Evolutionary conservation across 1,139 yeast species (phyloP).

Genomic region (Debaryomycetaceae sp.): DNA sequence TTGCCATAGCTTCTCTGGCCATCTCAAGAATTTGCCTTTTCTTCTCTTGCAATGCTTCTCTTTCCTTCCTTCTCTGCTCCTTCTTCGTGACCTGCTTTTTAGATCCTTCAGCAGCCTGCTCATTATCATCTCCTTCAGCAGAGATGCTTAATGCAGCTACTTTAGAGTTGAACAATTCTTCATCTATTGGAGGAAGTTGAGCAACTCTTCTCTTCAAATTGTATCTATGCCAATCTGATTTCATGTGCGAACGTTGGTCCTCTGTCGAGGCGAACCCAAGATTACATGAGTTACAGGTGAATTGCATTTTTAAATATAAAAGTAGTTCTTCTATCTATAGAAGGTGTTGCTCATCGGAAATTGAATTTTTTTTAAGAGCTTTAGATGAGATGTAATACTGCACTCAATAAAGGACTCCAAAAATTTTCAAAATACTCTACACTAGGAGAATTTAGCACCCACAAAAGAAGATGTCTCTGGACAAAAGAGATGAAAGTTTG

Average conservation of each 20-base stretch:
- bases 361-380: not conserved
- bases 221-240: constrained; percentile 75
- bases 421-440: not conserved
- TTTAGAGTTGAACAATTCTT: constrained; percentile 44
- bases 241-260: constrained; percentile 48
- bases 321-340: not conserved
- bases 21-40: constrained; percentile 58
- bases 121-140: constrained; percentile 13
- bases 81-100: constrained; percentile 50
- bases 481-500: constrained; percentile 11
- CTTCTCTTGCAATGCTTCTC: constrained; percentile 61
- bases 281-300: constrained; percentile 46
- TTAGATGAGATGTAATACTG: not conserved
- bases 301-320: too few species aligned
- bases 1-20: constrained; percentile 53
- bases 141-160: constrained; percentile 30
- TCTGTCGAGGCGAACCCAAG: constrained; percentile 39
- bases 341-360: not conserved
- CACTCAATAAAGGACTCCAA: not conserved
- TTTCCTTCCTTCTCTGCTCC: constrained; percentile 61
- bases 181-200: constrained; percentile 53
- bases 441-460: constrained; percentile 6
- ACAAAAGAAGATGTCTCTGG: constrained; percentile 5
- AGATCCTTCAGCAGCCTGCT: constrained; percentile 17
- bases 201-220: constrained; percentile 62